Base-by-base conservation (phyloP, 495 filamentous ascomycete species). In the Penicillium simplicissimum region DNA sequence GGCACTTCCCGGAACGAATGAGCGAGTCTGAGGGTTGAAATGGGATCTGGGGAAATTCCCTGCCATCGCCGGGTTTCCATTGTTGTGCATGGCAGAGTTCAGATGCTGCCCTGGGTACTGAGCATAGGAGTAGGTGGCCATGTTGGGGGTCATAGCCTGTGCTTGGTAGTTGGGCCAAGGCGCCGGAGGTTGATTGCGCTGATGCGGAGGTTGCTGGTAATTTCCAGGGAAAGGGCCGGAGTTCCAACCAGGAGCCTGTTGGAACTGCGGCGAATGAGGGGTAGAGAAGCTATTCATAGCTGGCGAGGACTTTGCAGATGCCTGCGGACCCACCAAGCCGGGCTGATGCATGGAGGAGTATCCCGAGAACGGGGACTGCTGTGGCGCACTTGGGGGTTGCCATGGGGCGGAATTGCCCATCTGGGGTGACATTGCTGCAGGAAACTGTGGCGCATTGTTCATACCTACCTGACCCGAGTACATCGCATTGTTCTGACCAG, bases 11-110 rank as follows among this genome's bases (percentile, higher is more conserved):
- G 93, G 93, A 43, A 96, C 84, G 68, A 97, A 97, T 3, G 91
- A 87, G 60, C 93, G 89, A 11, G 90, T 96, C 73, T 96, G 92
- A 0, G 93, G 93, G 66, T 97, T 96, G 80, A 97, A 96, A 21
- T 89, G 84, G 67, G 91, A 89, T 23, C 92, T 81, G 68, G 87
- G 89, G 73, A 89, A 96, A 74, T 88, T 92, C 17, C 90, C 91
- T 14, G 91, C 90, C 43, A 96, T 83, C 33, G 90, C 88, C 70
- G 95, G 90, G 60, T 87, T 82, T 49, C 82, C 76, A 51, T 74
- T 65, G 55, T 67, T 85, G 69, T 88, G 87, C 43, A 88, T 81
- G 55, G 85, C 82, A 40, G 86, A 74, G 55, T 87, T 85, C 69
- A 90, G 83, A 57, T 80, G 79, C 63, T 91, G 87, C 14, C 79